phyloP scores from a whole-genome alignment of 495 filamentous ascomycete genomes.

The Tuber microsphaerosporum region DNA sequence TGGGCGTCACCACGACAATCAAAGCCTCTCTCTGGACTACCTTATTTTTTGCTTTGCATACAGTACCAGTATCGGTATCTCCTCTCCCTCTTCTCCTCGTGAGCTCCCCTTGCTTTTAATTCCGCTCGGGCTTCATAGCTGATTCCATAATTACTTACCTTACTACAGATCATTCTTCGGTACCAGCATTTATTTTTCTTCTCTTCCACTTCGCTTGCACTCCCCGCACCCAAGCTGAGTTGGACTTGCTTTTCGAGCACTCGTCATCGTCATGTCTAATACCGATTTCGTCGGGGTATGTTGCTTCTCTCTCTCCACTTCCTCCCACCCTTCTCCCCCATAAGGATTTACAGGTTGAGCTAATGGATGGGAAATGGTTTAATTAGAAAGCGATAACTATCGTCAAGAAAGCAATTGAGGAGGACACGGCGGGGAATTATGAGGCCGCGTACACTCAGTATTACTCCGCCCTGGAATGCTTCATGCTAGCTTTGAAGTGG shows the following conservation, averaged over 20 bases:
- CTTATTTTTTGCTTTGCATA: neutral
- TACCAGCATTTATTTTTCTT: neutral
- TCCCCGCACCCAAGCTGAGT: neutral
- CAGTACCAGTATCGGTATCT: neutral
- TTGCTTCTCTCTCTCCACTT: neutral
- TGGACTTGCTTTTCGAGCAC: neutral
- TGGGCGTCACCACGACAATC: neutral
- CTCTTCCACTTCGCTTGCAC: neutral
- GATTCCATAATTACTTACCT: neutral
- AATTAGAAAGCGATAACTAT: constrained; percentile 71
- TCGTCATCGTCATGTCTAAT: constrained; percentile 67
- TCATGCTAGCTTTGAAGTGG: constrained; percentile 96
- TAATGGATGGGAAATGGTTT: neutral
- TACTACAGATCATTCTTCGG: neutral
- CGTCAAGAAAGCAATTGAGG: constrained; percentile 94
- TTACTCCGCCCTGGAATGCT: constrained; percentile 86
- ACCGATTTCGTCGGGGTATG: constrained; percentile 78
- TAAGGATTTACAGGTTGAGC: neutral
- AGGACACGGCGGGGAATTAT: constrained; percentile 91
- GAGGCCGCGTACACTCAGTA: constrained; percentile 92
- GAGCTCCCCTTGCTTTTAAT: neutral
- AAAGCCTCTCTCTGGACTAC: neutral
- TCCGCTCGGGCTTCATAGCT: neutral
- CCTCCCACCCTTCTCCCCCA: neutral
- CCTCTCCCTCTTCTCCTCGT: neutral